A percentile compares a stretch with the other conserved stretches of the same genome.
Evolutionary conservation across 2,329 filamentous ascomycete genomes (phyloP).

Genomic region (Penicillium oxalicum): DNA sequence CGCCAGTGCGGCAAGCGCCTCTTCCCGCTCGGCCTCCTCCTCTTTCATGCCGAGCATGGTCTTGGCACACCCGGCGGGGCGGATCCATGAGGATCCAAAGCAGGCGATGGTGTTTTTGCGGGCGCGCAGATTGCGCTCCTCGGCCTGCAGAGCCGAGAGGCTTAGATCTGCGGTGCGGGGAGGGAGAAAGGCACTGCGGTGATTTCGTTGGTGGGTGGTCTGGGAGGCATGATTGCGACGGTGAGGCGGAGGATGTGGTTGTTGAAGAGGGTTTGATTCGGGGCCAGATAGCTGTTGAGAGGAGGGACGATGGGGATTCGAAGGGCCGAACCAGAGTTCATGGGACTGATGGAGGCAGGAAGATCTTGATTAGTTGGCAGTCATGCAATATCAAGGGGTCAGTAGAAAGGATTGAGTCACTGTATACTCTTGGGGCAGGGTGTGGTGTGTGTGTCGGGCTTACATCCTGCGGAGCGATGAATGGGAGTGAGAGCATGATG

Average conservation of each 20-base stretch:
- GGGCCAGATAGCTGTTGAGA: conserved; percentile 23
- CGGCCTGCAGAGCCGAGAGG: conserved; percentile 64
- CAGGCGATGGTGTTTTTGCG: conserved; percentile 77
- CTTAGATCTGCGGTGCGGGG: conserved; percentile 52
- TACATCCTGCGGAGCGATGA: conserved; percentile 66
- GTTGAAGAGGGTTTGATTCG: conserved; percentile 8
- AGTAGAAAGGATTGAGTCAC: too few relatives aligned
- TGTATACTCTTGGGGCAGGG: conserved; percentile 4
- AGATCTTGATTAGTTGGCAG: not conserved
- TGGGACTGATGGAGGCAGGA: conserved; percentile 51
- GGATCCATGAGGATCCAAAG: conserved; percentile 86
- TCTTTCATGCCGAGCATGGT: conserved; percentile 86
- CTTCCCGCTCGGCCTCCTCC: conserved; percentile 80
- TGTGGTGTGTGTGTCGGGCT: conserved; percentile 21
- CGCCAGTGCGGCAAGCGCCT: conserved; percentile 69
- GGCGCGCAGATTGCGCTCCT: conserved; percentile 70
- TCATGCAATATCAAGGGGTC: too few relatives aligned
- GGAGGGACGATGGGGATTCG: conserved; percentile 44
- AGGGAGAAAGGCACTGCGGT: conserved; percentile 27
- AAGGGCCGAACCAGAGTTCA: conserved; percentile 66
- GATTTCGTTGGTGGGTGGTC: conserved; percentile 15
- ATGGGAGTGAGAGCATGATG: conserved; percentile 57
- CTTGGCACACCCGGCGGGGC: conserved; percentile 80
- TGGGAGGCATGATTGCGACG: conserved; percentile 24
- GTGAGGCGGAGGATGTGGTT: conserved; percentile 24